These are phyloP conservation scores for Chytriomyces sp. DNA, from an alignment of 192 early-diverging fungal species.

Conservation along the genomic window DNA sequence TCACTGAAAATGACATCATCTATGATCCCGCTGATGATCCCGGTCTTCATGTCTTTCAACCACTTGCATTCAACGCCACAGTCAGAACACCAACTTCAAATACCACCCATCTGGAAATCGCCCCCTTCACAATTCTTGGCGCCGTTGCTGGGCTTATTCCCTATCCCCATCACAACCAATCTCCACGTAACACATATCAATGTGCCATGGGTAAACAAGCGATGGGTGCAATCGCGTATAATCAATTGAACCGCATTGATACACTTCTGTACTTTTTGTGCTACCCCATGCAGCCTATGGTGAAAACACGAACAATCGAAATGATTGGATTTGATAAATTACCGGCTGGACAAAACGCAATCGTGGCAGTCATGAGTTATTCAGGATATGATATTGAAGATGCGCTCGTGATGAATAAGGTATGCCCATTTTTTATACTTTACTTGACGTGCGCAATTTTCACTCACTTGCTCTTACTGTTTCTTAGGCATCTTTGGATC, in stretches of 20 bases:
- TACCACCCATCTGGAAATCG: conserved; percentile 95
- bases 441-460: neutral
- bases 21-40: conserved; percentile 45
- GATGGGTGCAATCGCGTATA: conserved; percentile 95
- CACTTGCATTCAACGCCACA: conserved; percentile 29
- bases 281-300: conserved; percentile 98
- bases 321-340: conserved; percentile 95
- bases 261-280: conserved; percentile 94
- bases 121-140: conserved; percentile 93
- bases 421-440: conserved; percentile 26
- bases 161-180: conserved; percentile 98
- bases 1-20: conserved; percentile 84
- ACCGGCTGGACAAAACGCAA: conserved; percentile 72
- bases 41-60: conserved; percentile 24
- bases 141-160: conserved; percentile 98
- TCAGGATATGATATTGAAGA: conserved; percentile 99
- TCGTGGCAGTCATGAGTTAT: conserved; percentile 96
- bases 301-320: conserved; percentile 96
- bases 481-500: conserved; percentile 78
- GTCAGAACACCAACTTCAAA: conserved; percentile 50
- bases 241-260: conserved; percentile 93
- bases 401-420: conserved; percentile 94
- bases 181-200: conserved; percentile 97
- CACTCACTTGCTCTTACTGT: neutral
- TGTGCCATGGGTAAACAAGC: conserved; percentile 99